Evolutionary conservation across 495 filamentous ascomycete genomes (phyloP), one percentile per base, ranked within the genome.

Genomic region (Xylaria intraflava): DNA sequence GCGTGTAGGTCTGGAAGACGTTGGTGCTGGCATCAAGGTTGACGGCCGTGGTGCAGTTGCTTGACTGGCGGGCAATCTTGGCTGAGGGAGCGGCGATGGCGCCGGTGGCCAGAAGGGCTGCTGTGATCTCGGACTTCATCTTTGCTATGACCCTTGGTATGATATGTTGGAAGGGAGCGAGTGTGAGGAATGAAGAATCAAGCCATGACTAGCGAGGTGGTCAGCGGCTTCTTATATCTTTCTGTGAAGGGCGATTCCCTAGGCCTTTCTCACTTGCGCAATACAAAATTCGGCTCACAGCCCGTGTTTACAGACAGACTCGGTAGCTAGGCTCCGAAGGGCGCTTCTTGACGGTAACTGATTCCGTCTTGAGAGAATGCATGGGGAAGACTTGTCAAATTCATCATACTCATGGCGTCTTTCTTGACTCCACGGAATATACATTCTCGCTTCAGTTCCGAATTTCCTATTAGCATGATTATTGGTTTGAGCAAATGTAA

Each of bases 21-120:
- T 83, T 83, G 66, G 74, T 70, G 56, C 57, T 71, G 58, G 74
- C 64, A 46, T 78, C 70, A 58, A 81, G 69, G 39, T 62, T 75
- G 60, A 81, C 78, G 36, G 77, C 69, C 26, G 72, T 72, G 6
- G 69, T 40, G 66, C 77, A 80, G 47, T 66, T 72, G 8, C 65
- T 67, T 24, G 62, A 59, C 51, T 62, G 58, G 52, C 59, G 60
- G 19, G 69, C 60, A 20, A 66, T 59, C 61, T 60, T 40, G 39
- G 65, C 58, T 16, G 72, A 72, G 6, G 74, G 73, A 29, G 72
- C 70, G 47, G 73, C 74, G 16, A 62, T 9, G 49, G 71, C 71
- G 52, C 67, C 61, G 56, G 69, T 61, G 59, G 72, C 73, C 41
- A 77, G 64, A 27, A 70, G 68, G 64, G 71, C 47, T 47, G 68